Base-by-base conservation (phyloP, 1,139 yeast species). In the Yamadazyma trypodendri region DNA sequence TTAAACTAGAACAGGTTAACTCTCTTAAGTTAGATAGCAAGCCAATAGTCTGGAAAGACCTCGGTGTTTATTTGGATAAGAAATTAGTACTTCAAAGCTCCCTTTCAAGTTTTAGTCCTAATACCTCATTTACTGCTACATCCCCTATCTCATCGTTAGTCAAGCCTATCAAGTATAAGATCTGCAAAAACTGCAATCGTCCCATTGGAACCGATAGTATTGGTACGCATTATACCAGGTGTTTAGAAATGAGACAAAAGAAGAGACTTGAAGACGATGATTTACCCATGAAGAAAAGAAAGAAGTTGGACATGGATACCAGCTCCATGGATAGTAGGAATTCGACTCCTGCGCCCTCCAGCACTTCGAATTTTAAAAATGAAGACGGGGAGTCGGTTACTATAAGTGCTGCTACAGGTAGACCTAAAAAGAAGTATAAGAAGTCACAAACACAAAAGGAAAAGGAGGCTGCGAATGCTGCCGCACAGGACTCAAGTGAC, bases 151-250 rank as follows among this genome's bases (percentile, higher is more conserved):
- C 28, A 4, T 55, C 81, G 64, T 44, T 56, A 65, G 44, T 72
- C 54, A 45, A 71, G 65, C 63, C 63, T 16, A 52, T 79, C 18
- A 68, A 72, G 37, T 84, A 79, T 52, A 72, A 84, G 48, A 72
- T 82, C 50, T 84, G 94, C 56, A 79, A 77, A 41, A 63, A 68
- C 41, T 84, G 94, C 55, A 70, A 74, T 34, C 68, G 83, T 41
- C 92, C 92, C 1, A 68, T 84, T 11, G 72, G 83, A 12, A 70
- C 68, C 32, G 59, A 65, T 21, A 64, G 71, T 45, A 55, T 80
- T 34, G 50, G 55, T 0, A 55, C 60, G 12, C 87, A 81, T 58
- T 67, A 75, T 41, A 48, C 50, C 24, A 54, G 54, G 58, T 81
- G 87, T 55, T 48, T 65, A 4, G 76, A 68, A 40, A 65, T 68